These are phyloP conservation scores for Escallonia rubra DNA, from an alignment of 129 eudicot genomes.

Conservation along the genomic window DNA sequence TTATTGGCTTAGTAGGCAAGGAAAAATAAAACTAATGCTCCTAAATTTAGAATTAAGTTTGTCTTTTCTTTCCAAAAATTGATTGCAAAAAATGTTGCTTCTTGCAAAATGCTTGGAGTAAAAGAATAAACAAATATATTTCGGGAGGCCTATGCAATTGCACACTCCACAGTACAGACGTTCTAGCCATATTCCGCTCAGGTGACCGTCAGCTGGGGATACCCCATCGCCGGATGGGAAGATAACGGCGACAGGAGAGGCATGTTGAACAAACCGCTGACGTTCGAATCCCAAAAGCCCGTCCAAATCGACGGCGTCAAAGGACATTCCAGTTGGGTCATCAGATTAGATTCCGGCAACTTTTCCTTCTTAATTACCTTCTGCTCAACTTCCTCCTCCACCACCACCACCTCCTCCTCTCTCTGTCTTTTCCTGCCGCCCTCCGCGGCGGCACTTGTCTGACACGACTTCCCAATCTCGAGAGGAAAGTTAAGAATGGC, in stretches of 20 bases:
- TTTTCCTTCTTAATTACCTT: constrained; percentile 1
- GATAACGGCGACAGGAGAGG: constrained; percentile 32
- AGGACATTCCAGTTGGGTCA: neutral
- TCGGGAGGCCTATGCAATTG: too few species aligned
- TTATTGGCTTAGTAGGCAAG: too few species aligned
- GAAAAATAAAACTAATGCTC: too few species aligned
- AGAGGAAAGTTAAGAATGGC: constrained; percentile 52
- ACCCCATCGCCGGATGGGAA: constrained; percentile 22
- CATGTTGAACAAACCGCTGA: constrained; percentile 11
- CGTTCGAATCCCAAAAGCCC: constrained; percentile 15
- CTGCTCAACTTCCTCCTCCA: neutral
- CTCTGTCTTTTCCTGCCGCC: too few species aligned
- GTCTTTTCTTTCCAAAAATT: too few species aligned
- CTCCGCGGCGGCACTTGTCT: neutral
- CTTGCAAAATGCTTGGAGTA: too few species aligned
- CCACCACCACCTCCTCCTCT: neutral
- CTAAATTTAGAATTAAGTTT: too few species aligned
- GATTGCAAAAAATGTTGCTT: too few species aligned
- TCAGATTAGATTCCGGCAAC: neutral
- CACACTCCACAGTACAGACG: too few species aligned
- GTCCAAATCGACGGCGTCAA: constrained; percentile 9
- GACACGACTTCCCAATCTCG: too few species aligned
- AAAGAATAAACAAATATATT: too few species aligned
- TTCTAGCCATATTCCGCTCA: neutral
- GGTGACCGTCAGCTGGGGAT: too few species aligned